Percentiles rank a stretch among this genome's conserved stretches.
These are phyloP conservation scores for Cyclostephanos invisitatus DNA, from an alignment of 108 stramenopile genomes.

Conservation along the genomic window DNA sequence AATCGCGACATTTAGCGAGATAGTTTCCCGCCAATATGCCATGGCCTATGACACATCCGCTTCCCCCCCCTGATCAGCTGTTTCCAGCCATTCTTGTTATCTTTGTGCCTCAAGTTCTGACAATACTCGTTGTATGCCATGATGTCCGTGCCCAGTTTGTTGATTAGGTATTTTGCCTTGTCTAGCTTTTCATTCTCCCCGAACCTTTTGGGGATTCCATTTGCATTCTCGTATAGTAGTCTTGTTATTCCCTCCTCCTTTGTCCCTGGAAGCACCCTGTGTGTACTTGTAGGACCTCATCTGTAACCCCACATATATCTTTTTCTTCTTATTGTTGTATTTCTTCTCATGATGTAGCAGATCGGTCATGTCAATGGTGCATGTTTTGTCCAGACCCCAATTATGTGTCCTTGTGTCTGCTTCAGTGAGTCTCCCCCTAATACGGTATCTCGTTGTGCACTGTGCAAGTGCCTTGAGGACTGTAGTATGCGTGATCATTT, in stretches of 20 bases:
- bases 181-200: not conserved
- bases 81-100: no score
- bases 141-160: no score
- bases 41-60: no score
- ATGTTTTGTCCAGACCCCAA: not conserved
- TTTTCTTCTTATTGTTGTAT: no score
- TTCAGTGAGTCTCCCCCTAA: not conserved
- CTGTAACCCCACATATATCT: not conserved
- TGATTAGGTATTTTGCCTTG: no score
- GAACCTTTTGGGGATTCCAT: not conserved
- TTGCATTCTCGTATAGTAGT: not conserved
- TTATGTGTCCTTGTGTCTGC: not conserved
- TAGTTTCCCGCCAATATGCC: no score
- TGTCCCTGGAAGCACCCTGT: not conserved
- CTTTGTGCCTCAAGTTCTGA: no score
- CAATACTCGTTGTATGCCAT: no score
- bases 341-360: not conserved
- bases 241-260: not conserved
- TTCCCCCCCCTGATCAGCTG: no score
- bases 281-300: not conserved
- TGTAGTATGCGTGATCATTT: no score
- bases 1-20: no score
- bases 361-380: not conserved
- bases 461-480: not conserved
- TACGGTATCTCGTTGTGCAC: not conserved